Evolutionary conservation across 495 filamentous ascomycete genomes (phyloP), one percentile per base, ranked within the genome.

Genomic region (Astrothelium macrocarpum): DNA sequence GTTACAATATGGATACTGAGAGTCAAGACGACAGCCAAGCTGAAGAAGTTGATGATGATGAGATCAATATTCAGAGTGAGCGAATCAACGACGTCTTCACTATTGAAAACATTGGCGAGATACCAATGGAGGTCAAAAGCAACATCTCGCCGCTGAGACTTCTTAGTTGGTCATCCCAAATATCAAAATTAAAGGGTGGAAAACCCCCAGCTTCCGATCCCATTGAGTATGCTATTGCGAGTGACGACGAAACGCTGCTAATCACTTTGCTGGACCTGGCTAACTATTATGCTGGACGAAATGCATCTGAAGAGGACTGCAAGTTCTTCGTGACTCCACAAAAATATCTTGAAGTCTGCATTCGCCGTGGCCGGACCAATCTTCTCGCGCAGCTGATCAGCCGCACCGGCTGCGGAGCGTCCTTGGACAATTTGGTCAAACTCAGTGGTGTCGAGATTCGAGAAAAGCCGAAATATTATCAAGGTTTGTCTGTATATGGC

Each of bases 401-500:
- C 62, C 65, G 67, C 23, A 80, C 79, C 12, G 89, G 84, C 2
- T 83, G 80, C 5, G 86, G 87, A 2, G 77, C 90, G 65, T 84
- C 87, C 0, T 72, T 90, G 18, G 78, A 85, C n/a, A 72, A 82
- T 20, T 70, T 91, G 18, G 81, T 85, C 11, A 77, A 83, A 62
- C 76, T 80, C 10, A 83, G 77, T 31, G 87, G 87, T 0, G 70
- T 84, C 1, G 78, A 83, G 67, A 66, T 83, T 53, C 72, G 78
- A 59, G 79, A 83, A 62, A 86, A 87, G 69, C 82, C 85, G 2
- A 77, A 76, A 16, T 88, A 83, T 70, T 90, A 91, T 66, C 87
- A 86, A 66, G 88, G 88, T 0, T 71, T 90, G 56, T 87, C 80
- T 10, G 83, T 91, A 11, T 84, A 86, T 66, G 88, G 88, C 1